A percentile compares a stretch with the other conserved stretches of the same genome.
Evolutionary conservation across 2,329 filamentous ascomycete genomes (phyloP).

Genomic region (Penicillium sclerotiorum): DNA sequence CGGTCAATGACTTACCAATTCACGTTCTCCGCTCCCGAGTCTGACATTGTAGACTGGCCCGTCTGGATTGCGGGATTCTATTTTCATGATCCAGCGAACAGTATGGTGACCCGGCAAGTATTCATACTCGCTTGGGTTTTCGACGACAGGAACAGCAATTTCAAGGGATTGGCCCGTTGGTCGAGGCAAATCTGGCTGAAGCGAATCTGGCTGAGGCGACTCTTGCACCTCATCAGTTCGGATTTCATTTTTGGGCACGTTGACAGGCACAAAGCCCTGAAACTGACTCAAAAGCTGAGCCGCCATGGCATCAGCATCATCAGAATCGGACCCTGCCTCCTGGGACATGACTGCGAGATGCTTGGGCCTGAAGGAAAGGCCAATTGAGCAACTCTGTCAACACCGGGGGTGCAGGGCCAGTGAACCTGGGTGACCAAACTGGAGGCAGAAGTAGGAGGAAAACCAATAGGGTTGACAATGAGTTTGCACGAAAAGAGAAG

Average conservation of each 20-base stretch:
- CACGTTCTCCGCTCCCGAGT: slow-evolving; percentile 39
- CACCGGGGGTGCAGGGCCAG: no score
- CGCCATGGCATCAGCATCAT: slow-evolving; percentile 12
- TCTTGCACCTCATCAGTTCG: neutral
- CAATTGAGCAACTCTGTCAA: neutral
- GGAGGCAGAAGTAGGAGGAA: no score
- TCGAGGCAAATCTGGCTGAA: neutral
- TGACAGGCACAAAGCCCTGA: neutral
- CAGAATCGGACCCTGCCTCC: neutral
- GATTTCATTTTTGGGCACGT: neutral
- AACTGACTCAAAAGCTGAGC: slow-evolving; percentile 12
- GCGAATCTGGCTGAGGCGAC: neutral
- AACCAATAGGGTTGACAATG: no score
- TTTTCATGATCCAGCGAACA: slow-evolving; percentile 33
- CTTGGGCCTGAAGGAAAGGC: neutral
- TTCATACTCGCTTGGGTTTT: slow-evolving; percentile 39
- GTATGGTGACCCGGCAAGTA: slow-evolving; percentile 44
- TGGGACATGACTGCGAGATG: neutral
- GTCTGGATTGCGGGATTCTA: slow-evolving; percentile 25
- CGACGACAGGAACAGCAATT: slow-evolving; percentile 36
- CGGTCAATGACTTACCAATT: slow-evolving; percentile 33
- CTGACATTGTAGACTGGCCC: slow-evolving; percentile 35
- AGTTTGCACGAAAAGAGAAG: no score
- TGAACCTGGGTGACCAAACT: no score
- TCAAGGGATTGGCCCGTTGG: slow-evolving; percentile 14